Percentiles rank a stretch among this genome's conserved stretches.
Conservation (phyloP, 176 grass and related monocot species). For the Tillandsia leiboldiana region DNA sequence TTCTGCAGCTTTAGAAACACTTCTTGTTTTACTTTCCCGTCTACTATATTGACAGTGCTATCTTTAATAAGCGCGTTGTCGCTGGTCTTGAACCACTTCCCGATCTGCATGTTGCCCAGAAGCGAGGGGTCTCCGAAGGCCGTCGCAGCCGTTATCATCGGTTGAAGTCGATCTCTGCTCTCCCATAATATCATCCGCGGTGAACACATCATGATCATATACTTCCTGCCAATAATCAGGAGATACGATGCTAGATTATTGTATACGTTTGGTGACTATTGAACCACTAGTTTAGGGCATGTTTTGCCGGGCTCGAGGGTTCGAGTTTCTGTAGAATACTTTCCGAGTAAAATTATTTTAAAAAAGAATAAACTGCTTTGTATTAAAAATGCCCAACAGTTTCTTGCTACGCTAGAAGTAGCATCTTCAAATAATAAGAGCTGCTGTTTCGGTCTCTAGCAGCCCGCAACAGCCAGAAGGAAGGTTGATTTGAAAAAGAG, state of each 20-base stretch:
- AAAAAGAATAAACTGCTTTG: too few species aligned
- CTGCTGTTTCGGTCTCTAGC: too few species aligned
- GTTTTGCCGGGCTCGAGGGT: too few species aligned
- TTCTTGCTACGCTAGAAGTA: too few species aligned
- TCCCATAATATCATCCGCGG: constrained; percentile 98
- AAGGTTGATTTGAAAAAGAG: not conserved
- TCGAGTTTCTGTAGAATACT: too few species aligned
- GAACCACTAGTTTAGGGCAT: too few species aligned
- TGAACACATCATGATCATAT: constrained; percentile 80
- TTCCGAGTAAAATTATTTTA: too few species aligned
- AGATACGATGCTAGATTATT: not conserved
- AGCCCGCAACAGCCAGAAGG: too few species aligned
- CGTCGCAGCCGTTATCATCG: constrained; percentile 81
- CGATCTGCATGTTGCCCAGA: constrained; percentile 81
- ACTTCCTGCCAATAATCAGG: constrained; percentile 52
- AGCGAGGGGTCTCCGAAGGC: constrained; percentile 72
- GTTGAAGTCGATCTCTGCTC: constrained; percentile 86
- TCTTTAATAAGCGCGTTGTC: constrained; percentile 82
- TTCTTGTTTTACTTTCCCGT: constrained; percentile 78
- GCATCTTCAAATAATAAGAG: too few species aligned
- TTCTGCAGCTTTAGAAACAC: constrained; percentile 86
- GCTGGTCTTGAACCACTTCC: constrained; percentile 85
- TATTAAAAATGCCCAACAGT: too few species aligned
- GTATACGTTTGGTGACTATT: too few species aligned
- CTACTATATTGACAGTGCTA: constrained; percentile 66